Evolutionary conservation across 106 monocot genomes (phyloP).

Genomic region (Iris macrosiphon): DNA sequence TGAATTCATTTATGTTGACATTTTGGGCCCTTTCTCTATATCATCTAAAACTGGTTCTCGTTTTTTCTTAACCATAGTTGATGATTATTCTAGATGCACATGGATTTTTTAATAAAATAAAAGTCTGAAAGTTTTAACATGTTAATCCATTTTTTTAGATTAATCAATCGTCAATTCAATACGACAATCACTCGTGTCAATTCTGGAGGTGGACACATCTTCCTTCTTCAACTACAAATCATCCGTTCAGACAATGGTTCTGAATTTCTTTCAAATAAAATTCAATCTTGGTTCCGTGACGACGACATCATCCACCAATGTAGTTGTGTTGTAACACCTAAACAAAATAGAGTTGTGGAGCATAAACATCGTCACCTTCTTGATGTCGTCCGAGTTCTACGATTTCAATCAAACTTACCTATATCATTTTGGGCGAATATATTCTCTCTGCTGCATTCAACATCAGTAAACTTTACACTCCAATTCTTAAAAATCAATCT

Average conservation of each 20-base stretch:
- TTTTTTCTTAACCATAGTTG: background rate
- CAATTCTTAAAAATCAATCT: no score
- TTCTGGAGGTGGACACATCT: background rate
- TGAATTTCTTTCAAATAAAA: background rate
- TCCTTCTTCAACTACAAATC: background rate
- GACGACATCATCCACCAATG: no score
- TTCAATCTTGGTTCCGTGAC: background rate
- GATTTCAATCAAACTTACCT: no score
- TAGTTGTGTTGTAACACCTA: no score
- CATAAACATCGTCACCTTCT: no score
- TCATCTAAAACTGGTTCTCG: background rate
- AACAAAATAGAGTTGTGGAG: no score
- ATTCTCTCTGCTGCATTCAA: no score
- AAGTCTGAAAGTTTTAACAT: background rate
- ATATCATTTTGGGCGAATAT: no score
- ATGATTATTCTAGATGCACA: background rate
- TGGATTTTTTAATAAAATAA: conserved; percentile 1
- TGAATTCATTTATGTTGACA: background rate
- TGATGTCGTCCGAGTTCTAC: no score
- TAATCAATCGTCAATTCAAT: conserved; percentile 1
- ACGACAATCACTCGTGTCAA: background rate
- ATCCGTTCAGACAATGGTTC: conserved; percentile 1
- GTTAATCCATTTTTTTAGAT: conserved; percentile 2
- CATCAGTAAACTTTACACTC: no score
- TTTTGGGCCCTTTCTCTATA: background rate